phyloP scores from a whole-genome alignment of 2,329 filamentous ascomycete species.

The Ustulina deusta region DNA sequence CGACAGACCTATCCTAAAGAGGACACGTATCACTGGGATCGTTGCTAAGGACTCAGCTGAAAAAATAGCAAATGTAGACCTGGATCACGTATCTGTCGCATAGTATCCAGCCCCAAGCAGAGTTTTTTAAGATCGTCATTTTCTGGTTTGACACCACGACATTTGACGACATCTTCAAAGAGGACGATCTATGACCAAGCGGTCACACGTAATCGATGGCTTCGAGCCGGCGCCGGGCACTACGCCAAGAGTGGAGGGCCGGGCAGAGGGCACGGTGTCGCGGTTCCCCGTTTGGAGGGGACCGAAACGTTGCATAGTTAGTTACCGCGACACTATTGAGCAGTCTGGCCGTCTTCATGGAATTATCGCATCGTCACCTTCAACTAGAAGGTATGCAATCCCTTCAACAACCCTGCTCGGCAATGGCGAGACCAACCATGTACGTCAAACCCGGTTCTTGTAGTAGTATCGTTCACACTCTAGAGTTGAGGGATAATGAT shows the following conservation, averaged over 20 bases:
- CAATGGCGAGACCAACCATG: no score
- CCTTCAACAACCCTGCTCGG: not conserved
- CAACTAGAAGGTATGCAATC: conserved; percentile 1
- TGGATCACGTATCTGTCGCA: conserved; percentile 1
- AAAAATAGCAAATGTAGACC: not conserved
- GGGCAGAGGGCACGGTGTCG: conserved; percentile 9
- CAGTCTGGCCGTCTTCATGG: not conserved
- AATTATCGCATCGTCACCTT: not conserved
- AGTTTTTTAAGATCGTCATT: conserved; percentile 3
- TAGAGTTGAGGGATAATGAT: no score
- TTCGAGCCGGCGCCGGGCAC: conserved; percentile 16
- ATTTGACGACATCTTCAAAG: not conserved
- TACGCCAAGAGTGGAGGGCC: conserved; percentile 20
- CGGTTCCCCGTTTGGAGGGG: not conserved
- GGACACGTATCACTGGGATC: not conserved
- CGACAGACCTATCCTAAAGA: not conserved
- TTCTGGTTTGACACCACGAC: conserved; percentile 9
- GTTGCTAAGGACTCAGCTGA: conserved; percentile 6
- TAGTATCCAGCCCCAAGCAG: not conserved
- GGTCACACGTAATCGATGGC: conserved; percentile 26
- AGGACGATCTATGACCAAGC: conserved; percentile 20
- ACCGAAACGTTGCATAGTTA: not conserved
- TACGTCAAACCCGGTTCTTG: no score
- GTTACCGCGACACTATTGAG: not conserved
- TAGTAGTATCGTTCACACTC: not conserved